Conservation (phyloP, 306 rosid genomes). For the Argentina anserina region DNA sequence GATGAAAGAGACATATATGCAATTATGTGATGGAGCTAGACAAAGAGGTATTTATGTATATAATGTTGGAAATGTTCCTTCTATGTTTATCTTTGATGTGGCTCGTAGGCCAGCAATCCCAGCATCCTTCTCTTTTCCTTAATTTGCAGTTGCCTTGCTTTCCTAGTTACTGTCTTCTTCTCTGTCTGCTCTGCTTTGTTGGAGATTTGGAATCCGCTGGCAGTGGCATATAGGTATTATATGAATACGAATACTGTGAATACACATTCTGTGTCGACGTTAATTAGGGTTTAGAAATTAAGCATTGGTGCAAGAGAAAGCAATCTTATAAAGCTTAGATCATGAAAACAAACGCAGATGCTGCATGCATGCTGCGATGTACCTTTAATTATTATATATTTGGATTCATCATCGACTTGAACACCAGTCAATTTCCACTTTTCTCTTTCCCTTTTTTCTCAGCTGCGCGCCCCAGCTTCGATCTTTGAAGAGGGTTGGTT, state of each 20-base stretch:
- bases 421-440: slow-evolving; percentile 3
- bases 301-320: slow-evolving; percentile 37
- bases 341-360: neutral
- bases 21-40: neutral
- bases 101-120: neutral
- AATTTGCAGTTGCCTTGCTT: slow-evolving; percentile 17
- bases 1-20: neutral
- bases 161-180: slow-evolving; percentile 17
- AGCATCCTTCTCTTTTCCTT: neutral
- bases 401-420: neutral
- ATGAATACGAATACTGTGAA: neutral
- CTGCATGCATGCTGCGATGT: slow-evolving; percentile 2
- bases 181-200: neutral
- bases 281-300: neutral
- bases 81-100: neutral
- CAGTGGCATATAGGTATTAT: neutral
- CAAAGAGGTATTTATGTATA: neutral
- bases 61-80: neutral
- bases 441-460: slow-evolving; percentile 12
- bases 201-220: neutral
- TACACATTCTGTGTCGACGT: neutral
- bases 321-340: neutral
- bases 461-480: neutral
- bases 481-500: neutral
- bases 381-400: neutral